phyloP scores from a whole-genome alignment of 805 yeast species.

The Ogataea henricii region DNA sequence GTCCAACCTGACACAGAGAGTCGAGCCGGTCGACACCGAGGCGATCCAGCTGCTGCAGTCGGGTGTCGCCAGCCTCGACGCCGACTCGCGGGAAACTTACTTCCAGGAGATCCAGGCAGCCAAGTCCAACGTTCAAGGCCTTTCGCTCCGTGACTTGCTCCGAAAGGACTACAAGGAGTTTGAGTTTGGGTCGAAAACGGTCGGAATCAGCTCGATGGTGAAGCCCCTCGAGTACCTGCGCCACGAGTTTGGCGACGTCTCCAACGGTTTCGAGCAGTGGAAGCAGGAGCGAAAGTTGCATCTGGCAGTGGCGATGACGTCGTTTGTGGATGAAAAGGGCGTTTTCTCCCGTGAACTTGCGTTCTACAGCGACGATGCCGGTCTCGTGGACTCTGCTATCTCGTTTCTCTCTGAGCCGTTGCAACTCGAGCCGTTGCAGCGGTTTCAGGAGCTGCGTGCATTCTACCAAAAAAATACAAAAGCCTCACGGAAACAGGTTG shows the following conservation, averaged over 20 bases:
- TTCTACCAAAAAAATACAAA: constrained; percentile 51
- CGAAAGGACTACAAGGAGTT: constrained; percentile 86
- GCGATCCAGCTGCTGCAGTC: constrained; percentile 41
- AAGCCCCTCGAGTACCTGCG: constrained; percentile 59
- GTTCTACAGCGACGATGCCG: constrained; percentile 21
- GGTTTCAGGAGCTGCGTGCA: constrained; percentile 17
- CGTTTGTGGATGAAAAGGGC: constrained; percentile 33
- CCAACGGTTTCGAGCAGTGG: constrained; percentile 22
- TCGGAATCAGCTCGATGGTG: constrained; percentile 81
- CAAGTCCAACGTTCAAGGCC: constrained; percentile 64
- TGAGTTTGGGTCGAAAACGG: constrained; percentile 36
- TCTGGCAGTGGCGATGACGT: constrained; percentile 50
- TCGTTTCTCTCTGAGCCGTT: constrained; percentile 26
- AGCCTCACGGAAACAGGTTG: constrained; percentile 87
- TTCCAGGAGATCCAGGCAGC: constrained; percentile 43
- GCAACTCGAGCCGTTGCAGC: constrained; percentile 32
- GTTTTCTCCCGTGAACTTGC: constrained; percentile 48
- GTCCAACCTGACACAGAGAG: constrained; percentile 60
- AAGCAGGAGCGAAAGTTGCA: constrained; percentile 38
- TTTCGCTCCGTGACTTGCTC: constrained; percentile 61
- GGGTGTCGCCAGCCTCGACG: constrained; percentile 11
- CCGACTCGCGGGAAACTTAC: constrained; percentile 3
- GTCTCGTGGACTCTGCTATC: constrained; percentile 19
- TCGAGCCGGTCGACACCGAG: constrained; percentile 57
- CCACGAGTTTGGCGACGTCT: constrained; percentile 20